Percentiles rank a stretch among this genome's conserved stretches.
These are phyloP conservation scores for Luffa acutangula DNA, from an alignment of 306 rosid genomes.

Conservation along the genomic window DNA sequence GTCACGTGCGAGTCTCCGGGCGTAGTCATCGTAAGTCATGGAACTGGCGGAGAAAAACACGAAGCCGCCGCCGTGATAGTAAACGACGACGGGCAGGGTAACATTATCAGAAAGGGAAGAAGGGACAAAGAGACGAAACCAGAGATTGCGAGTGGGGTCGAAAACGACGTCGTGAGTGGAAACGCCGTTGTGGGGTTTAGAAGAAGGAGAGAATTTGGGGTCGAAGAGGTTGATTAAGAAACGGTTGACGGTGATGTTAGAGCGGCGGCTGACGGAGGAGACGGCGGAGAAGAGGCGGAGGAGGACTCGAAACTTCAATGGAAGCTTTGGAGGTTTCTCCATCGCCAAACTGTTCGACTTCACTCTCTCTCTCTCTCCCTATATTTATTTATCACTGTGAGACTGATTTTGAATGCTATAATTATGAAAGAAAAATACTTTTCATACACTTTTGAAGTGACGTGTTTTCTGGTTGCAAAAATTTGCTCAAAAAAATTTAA, in stretches of 20 bases:
- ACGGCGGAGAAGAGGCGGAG: neutral
- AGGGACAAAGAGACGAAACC: slow-evolving; percentile 51
- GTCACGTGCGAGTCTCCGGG: slow-evolving; percentile 27
- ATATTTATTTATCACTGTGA: no score
- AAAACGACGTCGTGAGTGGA: slow-evolving; percentile 35
- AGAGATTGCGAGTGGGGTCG: slow-evolving; percentile 14
- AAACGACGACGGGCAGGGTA: slow-evolving; percentile 26
- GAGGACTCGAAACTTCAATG: neutral
- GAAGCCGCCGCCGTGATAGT: slow-evolving; percentile 61
- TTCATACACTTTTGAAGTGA: no score
- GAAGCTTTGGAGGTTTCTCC: neutral
- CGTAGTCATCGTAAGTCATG: slow-evolving; percentile 30
- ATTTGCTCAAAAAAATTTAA: no score
- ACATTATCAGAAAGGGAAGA: slow-evolving; percentile 4
- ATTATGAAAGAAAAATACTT: no score
- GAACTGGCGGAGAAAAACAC: slow-evolving; percentile 33
- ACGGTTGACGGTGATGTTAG: neutral
- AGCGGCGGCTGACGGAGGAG: neutral
- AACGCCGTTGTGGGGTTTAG: slow-evolving; percentile 31
- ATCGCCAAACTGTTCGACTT: no score
- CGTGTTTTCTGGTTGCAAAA: no score
- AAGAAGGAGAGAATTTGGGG: neutral
- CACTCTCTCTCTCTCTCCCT: no score
- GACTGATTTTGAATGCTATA: no score
- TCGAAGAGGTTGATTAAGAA: neutral